These are phyloP conservation scores for Picea mariana DNA, from an alignment of 83 land plant species.

Conservation along the genomic window DNA sequence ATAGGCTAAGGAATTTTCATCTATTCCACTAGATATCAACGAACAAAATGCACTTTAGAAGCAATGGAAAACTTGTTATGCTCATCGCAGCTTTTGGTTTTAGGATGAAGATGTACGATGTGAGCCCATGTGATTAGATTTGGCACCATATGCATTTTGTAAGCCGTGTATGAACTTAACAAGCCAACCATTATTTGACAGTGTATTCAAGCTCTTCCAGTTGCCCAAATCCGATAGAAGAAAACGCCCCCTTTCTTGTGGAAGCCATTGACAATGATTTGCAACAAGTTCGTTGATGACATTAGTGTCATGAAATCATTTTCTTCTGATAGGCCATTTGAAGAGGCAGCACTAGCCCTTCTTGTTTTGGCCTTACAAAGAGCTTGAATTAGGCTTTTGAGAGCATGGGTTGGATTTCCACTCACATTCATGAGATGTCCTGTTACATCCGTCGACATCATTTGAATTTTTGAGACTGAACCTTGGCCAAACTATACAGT, in stretches of 20 bases:
- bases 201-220: too few species aligned
- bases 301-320: too few species aligned
- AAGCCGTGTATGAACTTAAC: conserved; percentile 9
- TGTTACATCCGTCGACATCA: neutral
- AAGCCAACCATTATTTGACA: neutral
- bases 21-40: conserved; percentile 44
- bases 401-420: neutral
- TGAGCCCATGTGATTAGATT: too few species aligned
- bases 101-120: too few species aligned
- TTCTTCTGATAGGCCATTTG: too few species aligned
- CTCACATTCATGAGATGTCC: neutral
- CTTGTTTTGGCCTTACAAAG: neutral
- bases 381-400: neutral
- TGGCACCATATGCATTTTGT: conserved; percentile 6
- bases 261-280: neutral
- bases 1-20: conserved; percentile 39
- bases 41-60: conserved; percentile 78
- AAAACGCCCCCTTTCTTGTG: too few species aligned
- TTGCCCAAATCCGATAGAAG: too few species aligned
- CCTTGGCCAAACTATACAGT: too few species aligned
- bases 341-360: too few species aligned
- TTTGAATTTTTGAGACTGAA: too few species aligned
- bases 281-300: too few species aligned
- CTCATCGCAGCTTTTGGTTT: too few species aligned
- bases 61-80: conserved; percentile 85